Evolutionary conservation across 2,329 filamentous ascomycete species (phyloP), one percentile per base, ranked within the genome.

Genomic region (Xylariaceae sp.): DNA sequence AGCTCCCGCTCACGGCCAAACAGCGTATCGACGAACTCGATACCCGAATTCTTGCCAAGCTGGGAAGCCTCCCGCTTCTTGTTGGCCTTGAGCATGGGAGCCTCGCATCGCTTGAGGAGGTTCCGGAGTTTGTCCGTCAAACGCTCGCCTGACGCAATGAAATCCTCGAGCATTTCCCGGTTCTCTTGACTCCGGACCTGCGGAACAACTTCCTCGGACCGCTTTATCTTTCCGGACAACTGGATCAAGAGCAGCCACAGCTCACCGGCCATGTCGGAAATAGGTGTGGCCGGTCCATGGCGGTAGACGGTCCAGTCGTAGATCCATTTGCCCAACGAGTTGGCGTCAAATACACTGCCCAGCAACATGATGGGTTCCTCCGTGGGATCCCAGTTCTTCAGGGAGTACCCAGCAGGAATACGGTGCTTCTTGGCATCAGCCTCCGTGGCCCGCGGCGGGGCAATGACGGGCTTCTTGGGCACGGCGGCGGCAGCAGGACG

Each of bases 291-390:
- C 11, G 91, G 84, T 44, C 90, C 90, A 67, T 95, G 87, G 73
- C 88, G 87, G 78, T 90, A 96, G 64, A 97, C 90, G 15, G 94
- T 97, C 94, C 94, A 99, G 81, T 97, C 94, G 76, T 96, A 99
- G 71, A 99, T 95, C 94, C 94, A 99, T 77, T 97, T 97, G 71
- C 94, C 94, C 35, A 99, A 82, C 30, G 91, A 96, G 82, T 97
- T 97, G 71, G 93, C 90, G 72, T 97, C 94, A 71, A 97, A 97
- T 58, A 97, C 94, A 72, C 90, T 96, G 54, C 94, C 94, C 18
- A 97, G 82, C 30, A 99, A 84, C 72, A 97, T 87, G 73, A 99
- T 97, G 55, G 94, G 94, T 67, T 92, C 87, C 78, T 97, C 93
- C 34, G 85, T 87, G 0, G 93, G 93, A 73, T 99, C 94, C 94